phyloP scores from a whole-genome alignment of 1,284 basidiomycete species.

The Trametes sp. region DNA sequence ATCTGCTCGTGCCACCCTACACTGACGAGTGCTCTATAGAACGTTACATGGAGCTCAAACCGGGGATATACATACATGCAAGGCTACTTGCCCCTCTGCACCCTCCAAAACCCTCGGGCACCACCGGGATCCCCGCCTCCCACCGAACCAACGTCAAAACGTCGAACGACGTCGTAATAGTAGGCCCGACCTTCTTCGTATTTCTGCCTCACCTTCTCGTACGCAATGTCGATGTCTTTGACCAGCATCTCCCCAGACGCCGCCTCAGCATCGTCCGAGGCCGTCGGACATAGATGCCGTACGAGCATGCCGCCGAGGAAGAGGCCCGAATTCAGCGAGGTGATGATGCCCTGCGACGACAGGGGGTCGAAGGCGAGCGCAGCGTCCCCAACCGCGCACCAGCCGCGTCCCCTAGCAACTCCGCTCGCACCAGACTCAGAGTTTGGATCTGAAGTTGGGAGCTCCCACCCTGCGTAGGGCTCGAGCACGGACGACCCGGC shows the following conservation, averaged over 20 bases:
- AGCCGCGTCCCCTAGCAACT: constrained; percentile 15
- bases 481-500: constrained; percentile 40
- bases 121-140: neutral
- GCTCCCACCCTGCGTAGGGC: constrained; percentile 28
- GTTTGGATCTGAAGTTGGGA: neutral
- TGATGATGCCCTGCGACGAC: constrained; percentile 49
- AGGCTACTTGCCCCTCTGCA: neutral
- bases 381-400: constrained; percentile 47
- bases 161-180: constrained; percentile 24
- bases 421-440: constrained; percentile 1
- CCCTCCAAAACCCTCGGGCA: neutral
- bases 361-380: constrained; percentile 49
- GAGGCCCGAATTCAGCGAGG: constrained; percentile 41
- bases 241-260: neutral
- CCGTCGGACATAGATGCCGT: neutral
- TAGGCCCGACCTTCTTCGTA: constrained; percentile 23
- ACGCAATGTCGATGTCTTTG: constrained; percentile 11
- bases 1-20: too few relatives aligned
- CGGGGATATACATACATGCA: too few relatives aligned
- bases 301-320: constrained; percentile 33
- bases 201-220: constrained; percentile 18
- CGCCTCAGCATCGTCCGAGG: neutral
- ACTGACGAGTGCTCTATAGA: too few relatives aligned
- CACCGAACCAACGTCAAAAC: constrained; percentile 17
- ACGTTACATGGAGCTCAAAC: too few relatives aligned